Base-by-base conservation (phyloP, 1,139 yeast genomes). In the Geotrichum carabidarum region DNA sequence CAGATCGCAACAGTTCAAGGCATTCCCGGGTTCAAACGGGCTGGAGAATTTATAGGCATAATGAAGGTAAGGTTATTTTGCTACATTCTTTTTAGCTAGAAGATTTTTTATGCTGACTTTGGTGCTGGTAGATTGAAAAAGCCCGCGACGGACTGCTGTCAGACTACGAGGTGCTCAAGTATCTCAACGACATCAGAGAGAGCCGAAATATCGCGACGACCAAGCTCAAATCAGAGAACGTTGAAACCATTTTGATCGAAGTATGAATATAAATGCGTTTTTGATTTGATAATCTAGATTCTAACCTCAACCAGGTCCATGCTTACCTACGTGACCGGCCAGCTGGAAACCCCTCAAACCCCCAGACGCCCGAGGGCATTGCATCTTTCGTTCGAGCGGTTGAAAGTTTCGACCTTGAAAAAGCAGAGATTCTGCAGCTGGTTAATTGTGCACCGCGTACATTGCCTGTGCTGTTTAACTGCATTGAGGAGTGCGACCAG, bases 401-500 rank as follows among this genome's bases (percentile, higher is more conserved):
- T 74, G 79, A 83, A 58, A 67, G 72, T 35, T 81, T 77, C 60
- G 78, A 78, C 36, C 74, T 93, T 59, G 90, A 86, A 70, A 86
- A 88, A 68, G 84, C 87, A 18, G 99, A 93, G 66, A 83, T 85
- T 64, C 73, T 93, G 43, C 97, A 91, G 70, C 80, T 93, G 38
- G 78, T 90, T 57, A 91, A 93, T 69, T 75, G 82, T 4, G 77
- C 90, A 43, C 98, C 98, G 0, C 74, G 84, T 49, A 81, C 90
- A 1, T 72, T 88, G 76, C 96, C 90, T 3, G 84, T 81, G 43
- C 75, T 93, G 55, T 89, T 82, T 68, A 77, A 93, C 0, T 74
- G 91, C 44, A 83, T 93, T 2, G 99, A 93, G 65, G 98, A 93
- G 68, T 91, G 96, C 68, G 98, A 91, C 62, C 83, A 80, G 61